Conservation (phyloP, 1,284 basidiomycete species). For the Athelia psychrophila region DNA sequence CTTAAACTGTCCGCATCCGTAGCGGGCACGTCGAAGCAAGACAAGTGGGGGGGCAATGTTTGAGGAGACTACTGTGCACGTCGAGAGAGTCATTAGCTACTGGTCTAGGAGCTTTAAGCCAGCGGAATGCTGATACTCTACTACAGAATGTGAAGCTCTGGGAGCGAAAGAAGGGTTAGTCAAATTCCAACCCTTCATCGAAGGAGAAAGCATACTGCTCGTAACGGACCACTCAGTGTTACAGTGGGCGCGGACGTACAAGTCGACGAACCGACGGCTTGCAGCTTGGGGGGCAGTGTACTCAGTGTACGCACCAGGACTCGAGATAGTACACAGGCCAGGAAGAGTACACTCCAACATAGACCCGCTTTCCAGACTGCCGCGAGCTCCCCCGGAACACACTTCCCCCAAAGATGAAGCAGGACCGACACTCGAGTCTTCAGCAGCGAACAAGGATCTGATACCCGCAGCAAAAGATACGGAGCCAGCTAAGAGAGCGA, state of each 20-base stretch:
- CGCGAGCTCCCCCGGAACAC: conserved; percentile 12
- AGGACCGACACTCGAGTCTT: background rate
- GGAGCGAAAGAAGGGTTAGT: too few relatives aligned
- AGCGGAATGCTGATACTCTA: background rate
- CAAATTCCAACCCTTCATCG: too few relatives aligned
- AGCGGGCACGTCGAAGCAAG: background rate
- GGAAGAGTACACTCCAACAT: background rate
- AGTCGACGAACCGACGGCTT: background rate
- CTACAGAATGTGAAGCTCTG: background rate
- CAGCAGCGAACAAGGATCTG: conserved; percentile 5
- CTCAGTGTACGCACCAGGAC: too few relatives aligned
- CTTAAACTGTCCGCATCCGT: too few relatives aligned
- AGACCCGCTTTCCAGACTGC: background rate
- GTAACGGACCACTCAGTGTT: background rate
- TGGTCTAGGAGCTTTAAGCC: background rate
- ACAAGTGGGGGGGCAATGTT: conserved; percentile 18
- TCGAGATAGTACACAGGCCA: background rate
- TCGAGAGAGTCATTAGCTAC: too few relatives aligned
- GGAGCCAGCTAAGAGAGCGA: background rate
- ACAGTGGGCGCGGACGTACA: background rate
- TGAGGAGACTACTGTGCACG: background rate
- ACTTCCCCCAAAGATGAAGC: conserved; percentile 2
- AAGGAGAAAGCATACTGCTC: background rate
- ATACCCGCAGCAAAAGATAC: background rate
- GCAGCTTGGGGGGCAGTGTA: background rate